Conservation (phyloP, 2,329 filamentous ascomycete genomes). For the Epichloe festucae region DNA sequence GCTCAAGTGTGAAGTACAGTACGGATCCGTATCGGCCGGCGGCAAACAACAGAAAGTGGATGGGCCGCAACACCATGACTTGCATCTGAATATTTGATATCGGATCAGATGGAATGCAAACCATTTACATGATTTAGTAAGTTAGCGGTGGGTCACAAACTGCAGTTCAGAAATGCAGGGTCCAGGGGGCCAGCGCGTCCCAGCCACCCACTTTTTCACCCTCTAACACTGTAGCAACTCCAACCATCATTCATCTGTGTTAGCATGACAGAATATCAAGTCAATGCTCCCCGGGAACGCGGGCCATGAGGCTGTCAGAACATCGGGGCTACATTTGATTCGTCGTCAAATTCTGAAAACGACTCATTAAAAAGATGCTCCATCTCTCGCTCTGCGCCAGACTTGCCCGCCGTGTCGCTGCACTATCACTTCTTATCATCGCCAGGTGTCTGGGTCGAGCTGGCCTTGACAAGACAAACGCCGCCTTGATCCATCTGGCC, state of each 20-base stretch:
- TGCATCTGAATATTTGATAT: too few relatives aligned
- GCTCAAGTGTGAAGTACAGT: too few relatives aligned
- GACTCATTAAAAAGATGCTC: neutral
- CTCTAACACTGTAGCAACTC: neutral
- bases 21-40: too few relatives aligned
- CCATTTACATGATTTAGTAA: too few relatives aligned
- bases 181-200: neutral
- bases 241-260: neutral
- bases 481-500: neutral
- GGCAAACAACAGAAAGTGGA: neutral
- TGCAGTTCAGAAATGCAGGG: too few relatives aligned
- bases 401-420: neutral
- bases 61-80: neutral
- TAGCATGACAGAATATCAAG: neutral
- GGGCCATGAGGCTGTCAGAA: neutral
- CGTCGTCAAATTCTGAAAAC: neutral
- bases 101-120: too few relatives aligned
- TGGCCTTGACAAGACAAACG: neutral
- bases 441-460: constrained; percentile 15
- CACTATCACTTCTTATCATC: constrained; percentile 16
- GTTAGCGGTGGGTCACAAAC: too few relatives aligned
- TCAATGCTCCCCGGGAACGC: neutral
- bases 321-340: too few relatives aligned
- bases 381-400: neutral
- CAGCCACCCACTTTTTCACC: constrained; percentile 1